These are phyloP conservation scores for Suillus americanus DNA, from an alignment of 768 basidiomycete species.

Conservation along the genomic window DNA sequence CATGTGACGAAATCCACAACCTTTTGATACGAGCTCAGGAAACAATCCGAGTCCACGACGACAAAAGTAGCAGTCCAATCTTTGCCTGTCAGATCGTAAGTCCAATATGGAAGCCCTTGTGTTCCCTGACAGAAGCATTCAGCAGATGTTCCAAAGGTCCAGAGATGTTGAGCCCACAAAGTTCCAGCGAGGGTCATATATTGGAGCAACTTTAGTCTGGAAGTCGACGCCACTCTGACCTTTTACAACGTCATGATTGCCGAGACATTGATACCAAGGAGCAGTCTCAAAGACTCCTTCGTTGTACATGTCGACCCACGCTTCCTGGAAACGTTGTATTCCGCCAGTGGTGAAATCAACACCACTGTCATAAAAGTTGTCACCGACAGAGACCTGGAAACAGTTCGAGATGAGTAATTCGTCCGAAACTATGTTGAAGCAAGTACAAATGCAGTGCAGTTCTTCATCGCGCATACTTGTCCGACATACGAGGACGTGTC, in stretches of 20 bases:
- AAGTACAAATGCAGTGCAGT: slow-evolving; percentile 2
- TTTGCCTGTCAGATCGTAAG: not conserved
- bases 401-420: not conserved
- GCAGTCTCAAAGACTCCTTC: not conserved
- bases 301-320: not conserved
- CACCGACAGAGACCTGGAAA: not conserved
- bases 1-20: not conserved
- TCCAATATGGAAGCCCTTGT: slow-evolving; percentile 1
- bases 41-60: slow-evolving; percentile 2
- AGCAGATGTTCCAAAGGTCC: not conserved
- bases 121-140: not conserved
- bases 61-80: slow-evolving; percentile 2
- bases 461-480: slow-evolving; percentile 1
- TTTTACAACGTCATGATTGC: slow-evolving; percentile 1
- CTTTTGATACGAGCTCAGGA: not conserved
- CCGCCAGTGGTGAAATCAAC: slow-evolving; percentile 1
- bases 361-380: slow-evolving; percentile 3
- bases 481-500: not conserved
- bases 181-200: slow-evolving; percentile 1
- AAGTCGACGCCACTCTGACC: slow-evolving; percentile 4
- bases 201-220: slow-evolving; percentile 1
- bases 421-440: too few relatives aligned
- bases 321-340: slow-evolving; percentile 2
- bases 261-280: slow-evolving; percentile 4
- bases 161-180: not conserved